These are phyloP conservation scores for Dactylis glomerata DNA, from an alignment of 176 grass and related monocot species.

Conservation along the genomic window DNA sequence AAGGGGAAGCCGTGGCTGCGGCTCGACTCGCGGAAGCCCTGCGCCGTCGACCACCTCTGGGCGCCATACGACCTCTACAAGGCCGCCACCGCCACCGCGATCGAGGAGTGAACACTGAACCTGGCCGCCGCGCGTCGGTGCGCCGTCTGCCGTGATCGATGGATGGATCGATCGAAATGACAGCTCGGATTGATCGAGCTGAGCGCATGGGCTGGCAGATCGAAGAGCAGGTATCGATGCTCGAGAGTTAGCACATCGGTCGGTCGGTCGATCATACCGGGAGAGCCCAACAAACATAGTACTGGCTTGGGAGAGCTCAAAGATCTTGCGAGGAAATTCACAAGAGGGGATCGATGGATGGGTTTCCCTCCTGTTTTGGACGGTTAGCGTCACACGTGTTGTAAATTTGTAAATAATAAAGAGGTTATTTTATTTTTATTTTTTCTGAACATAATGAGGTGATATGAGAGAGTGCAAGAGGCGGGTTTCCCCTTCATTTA, in stretches of 20 bases:
- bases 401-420: neutral
- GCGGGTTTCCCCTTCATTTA: too few relatives aligned
- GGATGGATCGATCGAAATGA: neutral
- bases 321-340: neutral
- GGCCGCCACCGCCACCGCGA: constrained; percentile 35
- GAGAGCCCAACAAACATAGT: neutral
- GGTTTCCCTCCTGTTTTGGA: neutral
- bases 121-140: neutral
- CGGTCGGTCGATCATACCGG: neutral
- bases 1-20: constrained; percentile 78
- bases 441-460: too few relatives aligned
- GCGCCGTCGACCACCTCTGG: constrained; percentile 79
- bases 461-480: too few relatives aligned
- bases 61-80: constrained; percentile 80
- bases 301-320: neutral
- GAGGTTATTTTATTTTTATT: too few relatives aligned
- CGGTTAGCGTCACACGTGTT: neutral
- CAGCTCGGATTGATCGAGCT: neutral
- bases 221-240: neutral
- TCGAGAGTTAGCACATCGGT: neutral
- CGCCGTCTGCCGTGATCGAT: neutral
- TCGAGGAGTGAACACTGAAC: constrained; percentile 55
- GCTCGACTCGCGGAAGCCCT: constrained; percentile 59
- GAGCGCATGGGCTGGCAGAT: neutral
- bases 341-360: neutral